phyloP scores from a whole-genome alignment of 495 filamentous ascomycete species.

The Evernia prunastri region DNA sequence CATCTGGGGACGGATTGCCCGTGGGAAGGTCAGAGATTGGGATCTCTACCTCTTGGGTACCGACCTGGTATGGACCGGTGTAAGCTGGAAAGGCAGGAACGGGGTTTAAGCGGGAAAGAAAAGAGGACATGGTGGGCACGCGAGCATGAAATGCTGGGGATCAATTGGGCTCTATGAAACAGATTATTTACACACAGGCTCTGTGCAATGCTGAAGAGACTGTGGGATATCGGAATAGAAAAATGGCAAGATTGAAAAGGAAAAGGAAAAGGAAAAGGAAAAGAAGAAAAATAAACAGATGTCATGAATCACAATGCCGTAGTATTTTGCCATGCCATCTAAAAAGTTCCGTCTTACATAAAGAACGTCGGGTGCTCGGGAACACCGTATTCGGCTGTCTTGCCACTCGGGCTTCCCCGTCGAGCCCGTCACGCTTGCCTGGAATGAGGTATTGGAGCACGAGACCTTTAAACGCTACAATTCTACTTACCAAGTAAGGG shows the following conservation, averaged over 20 bases:
- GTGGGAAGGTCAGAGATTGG: constrained; percentile 53
- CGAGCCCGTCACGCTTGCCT: not conserved
- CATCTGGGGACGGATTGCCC: constrained; percentile 43
- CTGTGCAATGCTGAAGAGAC: not conserved
- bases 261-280: not conserved
- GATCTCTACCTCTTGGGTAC: constrained; percentile 68
- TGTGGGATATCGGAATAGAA: not conserved
- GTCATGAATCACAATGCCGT: not conserved
- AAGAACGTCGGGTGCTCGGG: no score
- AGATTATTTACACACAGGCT: not conserved
- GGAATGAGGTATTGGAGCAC: not conserved
- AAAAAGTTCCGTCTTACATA: no score
- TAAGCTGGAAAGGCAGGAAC: constrained; percentile 60
- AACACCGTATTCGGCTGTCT: no score
- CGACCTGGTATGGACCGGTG: constrained; percentile 66
- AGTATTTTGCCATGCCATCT: not conserved
- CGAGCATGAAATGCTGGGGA: not conserved
- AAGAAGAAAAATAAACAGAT: not conserved
- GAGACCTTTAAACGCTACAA: no score
- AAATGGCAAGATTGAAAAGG: not conserved
- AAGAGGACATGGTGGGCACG: constrained; percentile 12
- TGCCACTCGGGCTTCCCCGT: no score
- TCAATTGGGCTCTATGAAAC: not conserved
- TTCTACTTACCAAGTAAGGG: no score
- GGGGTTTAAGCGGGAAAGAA: constrained; percentile 23